Evolutionary conservation across 2,329 filamentous ascomycete species (phyloP), one percentile per base, ranked within the genome.

Genomic region (Microdochium bolleyi): DNA sequence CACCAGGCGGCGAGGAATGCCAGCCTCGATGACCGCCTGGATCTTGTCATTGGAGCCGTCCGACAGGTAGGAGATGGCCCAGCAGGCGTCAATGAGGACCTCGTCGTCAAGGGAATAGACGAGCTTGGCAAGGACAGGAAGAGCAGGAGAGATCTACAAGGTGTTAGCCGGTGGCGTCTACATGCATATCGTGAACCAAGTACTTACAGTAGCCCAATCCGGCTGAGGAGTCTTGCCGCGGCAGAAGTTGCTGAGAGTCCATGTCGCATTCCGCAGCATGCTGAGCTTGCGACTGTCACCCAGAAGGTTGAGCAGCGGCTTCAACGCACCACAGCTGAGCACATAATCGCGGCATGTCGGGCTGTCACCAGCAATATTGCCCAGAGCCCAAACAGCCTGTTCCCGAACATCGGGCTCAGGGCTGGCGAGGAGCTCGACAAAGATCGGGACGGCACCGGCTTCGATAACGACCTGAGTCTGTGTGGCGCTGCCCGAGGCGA

Each of bases 211-310:
- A 67, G 85, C 84, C 94, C 94, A 99, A 69, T 99, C 94, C 49
- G 94, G 94, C 76, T 99, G 94, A 51, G 94, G 94, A 9, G 92
- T 96, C 83, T 99, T 99, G 74, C 94, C 94, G 79, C 94, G 90
- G 78, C 94, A 99, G 77, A 99, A 99, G 80, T 99, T 99, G 82
- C 94, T 97, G 53, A 99, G 78, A 48, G 94, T 99, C 94, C 94
- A 99, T 24, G 94, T 99, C 34, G 94, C 94, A 70, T 99, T 99
- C 62, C 94, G 84, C 51, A 99, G 85, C 94, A 99, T 99, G 81
- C 92, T 97, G 54, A 99, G 79, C 80, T 99, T 99, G 66, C 94
- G 91, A 77, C 94, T 96, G 72, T 99, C 94, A 52, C 92, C 92
- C 53, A 99, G 84, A 48, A 99, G 82, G 65, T 84, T 83, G 53